These are phyloP conservation scores for Marsdenia floribunda DNA, from an alignment of 257 asterid species.

Conservation along the genomic window DNA sequence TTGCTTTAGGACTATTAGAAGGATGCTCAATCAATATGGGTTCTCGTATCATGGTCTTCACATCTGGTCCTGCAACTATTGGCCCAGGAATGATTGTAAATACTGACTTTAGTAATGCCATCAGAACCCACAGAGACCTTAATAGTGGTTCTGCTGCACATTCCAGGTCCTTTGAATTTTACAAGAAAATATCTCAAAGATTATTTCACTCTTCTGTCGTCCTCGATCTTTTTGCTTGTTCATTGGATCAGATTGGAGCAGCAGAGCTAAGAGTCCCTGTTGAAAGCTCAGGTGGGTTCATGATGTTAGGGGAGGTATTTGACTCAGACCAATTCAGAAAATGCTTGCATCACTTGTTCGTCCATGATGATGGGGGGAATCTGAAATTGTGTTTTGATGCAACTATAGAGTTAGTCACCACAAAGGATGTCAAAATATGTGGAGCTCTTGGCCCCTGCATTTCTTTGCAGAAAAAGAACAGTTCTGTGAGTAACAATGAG, in stretches of 20 bases:
- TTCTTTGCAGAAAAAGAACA: slow-evolving; percentile 52
- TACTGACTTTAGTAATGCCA: slow-evolving; percentile 51
- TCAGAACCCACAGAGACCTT: slow-evolving; percentile 82
- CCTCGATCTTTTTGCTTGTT: slow-evolving; percentile 94
- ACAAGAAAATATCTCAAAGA: slow-evolving; percentile 62
- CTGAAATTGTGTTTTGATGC: slow-evolving; percentile 75
- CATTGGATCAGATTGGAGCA: slow-evolving; percentile 96
- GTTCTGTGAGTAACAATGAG: slow-evolving; percentile 53
- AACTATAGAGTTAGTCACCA: slow-evolving; percentile 74
- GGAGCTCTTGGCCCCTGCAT: slow-evolving; percentile 93
- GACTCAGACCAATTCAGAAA: slow-evolving; percentile 75
- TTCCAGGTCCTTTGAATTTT: slow-evolving; percentile 54
- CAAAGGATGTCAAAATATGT: slow-evolving; percentile 68
- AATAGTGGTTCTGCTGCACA: slow-evolving; percentile 46
- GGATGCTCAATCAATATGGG: slow-evolving; percentile 68
- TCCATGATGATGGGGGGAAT: slow-evolving; percentile 52
- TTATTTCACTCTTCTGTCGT: slow-evolving; percentile 65
- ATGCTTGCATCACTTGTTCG: slow-evolving; percentile 62
- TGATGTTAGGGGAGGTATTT: slow-evolving; percentile 81
- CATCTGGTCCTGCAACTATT: slow-evolving; percentile 86
- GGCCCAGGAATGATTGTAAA: slow-evolving; percentile 82
- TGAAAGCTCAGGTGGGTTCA: slow-evolving; percentile 77
- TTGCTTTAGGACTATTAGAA: slow-evolving; percentile 85
- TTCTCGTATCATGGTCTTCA: slow-evolving; percentile 87
- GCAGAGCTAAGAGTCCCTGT: slow-evolving; percentile 70